These are phyloP conservation scores for Thymus quinquecostatus DNA, from an alignment of 257 asterid genomes.

Conservation along the genomic window DNA sequence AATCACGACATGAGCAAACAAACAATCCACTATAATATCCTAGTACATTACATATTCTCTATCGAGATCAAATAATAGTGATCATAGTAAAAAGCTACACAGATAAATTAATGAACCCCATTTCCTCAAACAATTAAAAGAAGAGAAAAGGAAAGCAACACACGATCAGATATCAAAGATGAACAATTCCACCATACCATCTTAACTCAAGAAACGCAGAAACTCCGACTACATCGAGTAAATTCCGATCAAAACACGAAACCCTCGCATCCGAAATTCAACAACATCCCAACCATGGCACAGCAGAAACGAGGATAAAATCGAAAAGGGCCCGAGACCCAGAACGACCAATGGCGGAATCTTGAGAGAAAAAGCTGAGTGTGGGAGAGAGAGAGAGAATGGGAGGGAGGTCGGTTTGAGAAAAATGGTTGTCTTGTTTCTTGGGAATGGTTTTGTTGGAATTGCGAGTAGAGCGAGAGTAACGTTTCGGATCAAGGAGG, in stretches of 20 bases:
- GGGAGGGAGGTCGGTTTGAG: neutral
- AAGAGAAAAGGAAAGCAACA: neutral
- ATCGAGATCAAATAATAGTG: no score
- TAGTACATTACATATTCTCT: neutral
- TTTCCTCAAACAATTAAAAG: neutral
- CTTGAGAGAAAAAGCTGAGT: slow-evolving; percentile 1
- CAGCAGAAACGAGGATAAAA: neutral
- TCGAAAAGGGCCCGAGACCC: slow-evolving; percentile 16
- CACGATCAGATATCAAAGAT: slow-evolving; percentile 18
- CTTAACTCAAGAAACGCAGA: slow-evolving; percentile 21
- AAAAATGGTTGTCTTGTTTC: slow-evolving; percentile 6
- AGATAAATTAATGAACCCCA: neutral
- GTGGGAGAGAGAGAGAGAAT: no score
- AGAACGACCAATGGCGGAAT: slow-evolving; percentile 28
- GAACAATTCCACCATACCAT: slow-evolving; percentile 40
- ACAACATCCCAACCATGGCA: slow-evolving; percentile 29
- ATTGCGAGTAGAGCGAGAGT: slow-evolving; percentile 33
- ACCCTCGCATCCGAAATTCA: slow-evolving; percentile 23
- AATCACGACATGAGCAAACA: neutral
- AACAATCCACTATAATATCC: slow-evolving; percentile 1
- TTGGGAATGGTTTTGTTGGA: slow-evolving; percentile 32
- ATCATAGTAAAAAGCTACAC: neutral
- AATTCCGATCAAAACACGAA: slow-evolving; percentile 30
- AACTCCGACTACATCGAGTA: slow-evolving; percentile 28
- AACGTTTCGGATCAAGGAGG: slow-evolving; percentile 40